These are phyloP conservation scores for Heterobasidion occidentale DNA, from an alignment of 1,284 basidiomycete species.

Conservation along the genomic window DNA sequence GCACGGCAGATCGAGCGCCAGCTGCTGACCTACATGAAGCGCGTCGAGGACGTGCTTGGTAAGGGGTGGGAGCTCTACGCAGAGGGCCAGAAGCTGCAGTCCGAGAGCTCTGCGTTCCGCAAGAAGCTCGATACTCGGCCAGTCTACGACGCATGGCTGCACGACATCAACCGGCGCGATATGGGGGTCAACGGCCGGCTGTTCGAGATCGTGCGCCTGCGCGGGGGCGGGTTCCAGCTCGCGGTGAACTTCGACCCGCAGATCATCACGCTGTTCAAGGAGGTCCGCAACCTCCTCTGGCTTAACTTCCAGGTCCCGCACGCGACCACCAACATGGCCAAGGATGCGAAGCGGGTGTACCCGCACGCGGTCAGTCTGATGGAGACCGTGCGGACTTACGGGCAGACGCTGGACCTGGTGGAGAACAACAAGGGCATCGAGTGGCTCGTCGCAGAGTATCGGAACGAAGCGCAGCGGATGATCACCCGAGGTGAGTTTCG, in stretches of 20 bases:
- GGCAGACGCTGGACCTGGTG: constrained; percentile 87
- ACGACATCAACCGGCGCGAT: constrained; percentile 89
- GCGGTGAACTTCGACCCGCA: constrained; percentile 97
- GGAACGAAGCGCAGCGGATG: constrained; percentile 88
- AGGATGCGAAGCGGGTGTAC: constrained; percentile 96
- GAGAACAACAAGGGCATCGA: constrained; percentile 87
- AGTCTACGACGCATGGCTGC: constrained; percentile 94
- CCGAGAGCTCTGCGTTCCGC: constrained; percentile 86
- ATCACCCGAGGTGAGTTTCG: constrained; percentile 65
- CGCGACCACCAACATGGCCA: constrained; percentile 92
- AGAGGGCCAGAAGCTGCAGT: constrained; percentile 96
- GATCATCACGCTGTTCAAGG: constrained; percentile 97
- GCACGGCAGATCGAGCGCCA: constrained; percentile 97
- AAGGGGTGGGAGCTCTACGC: constrained; percentile 98
- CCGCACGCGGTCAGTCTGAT: constrained; percentile 97
- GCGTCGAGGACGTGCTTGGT: constrained; percentile 98
- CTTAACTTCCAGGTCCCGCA: constrained; percentile 93
- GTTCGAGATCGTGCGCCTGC: constrained; percentile 88
- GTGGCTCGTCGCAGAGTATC: constrained; percentile 88
- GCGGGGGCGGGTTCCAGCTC: constrained; percentile 81
- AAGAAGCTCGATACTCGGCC: constrained; percentile 93
- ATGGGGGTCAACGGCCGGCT: constrained; percentile 91
- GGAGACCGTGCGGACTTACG: constrained; percentile 96
- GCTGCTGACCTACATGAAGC: constrained; percentile 95
- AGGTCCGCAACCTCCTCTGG: constrained; percentile 94